Base-by-base conservation (phyloP, 306 rosid species). In the Quercus agrifolia region DNA sequence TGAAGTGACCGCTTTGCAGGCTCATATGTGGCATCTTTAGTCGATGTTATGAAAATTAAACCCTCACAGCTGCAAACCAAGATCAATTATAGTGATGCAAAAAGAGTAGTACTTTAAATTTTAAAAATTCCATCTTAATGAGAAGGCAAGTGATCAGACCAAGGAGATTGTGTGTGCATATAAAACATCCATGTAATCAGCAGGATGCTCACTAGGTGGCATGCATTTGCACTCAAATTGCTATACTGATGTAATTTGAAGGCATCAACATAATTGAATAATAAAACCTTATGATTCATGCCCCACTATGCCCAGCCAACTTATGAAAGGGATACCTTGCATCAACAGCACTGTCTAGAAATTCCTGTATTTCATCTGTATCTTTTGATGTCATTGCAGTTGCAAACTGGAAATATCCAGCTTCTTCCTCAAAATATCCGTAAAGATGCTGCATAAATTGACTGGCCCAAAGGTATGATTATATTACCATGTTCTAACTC, bases 21-120 rank as follows among this genome's bases (percentile, higher is more conserved):
- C 86, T 95, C 99, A 67, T 95, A 95, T 6, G 99, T 91, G 62
- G 99, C 91, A 74, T 95, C 99, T 79, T 88, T 90, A 69, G 83
- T 54, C 80, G 92, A 74, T 56, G 99, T 92, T 84, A 92, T 95
- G 76, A 90, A 89, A 57, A 95, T 95, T 71, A 92, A 86, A 70
- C 99, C 99, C 84, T 94, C 98, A 79, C 92, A 88, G 74, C 98
- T 94, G 86, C 79, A 87, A 69, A 79, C 69, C 66, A 83, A 80
- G 81, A 84, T 83, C 28, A 78, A 55, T 55, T 68, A 74, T 68
- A 74, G 66, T 70, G 73, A 51, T 19, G 33, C 61, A n/a, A 83
- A 8, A 46, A 38, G 52, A 70, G 23, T 23, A 23, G 23, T 23
- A 23, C 23, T 23, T 23, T 1, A 23, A 23, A 23, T 23, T 23